A percentile compares a stretch with the other conserved stretches of the same genome.
Evolutionary conservation across 192 early-diverging fungal species (phyloP).

Genomic region (Rhizophagus prolifer): DNA sequence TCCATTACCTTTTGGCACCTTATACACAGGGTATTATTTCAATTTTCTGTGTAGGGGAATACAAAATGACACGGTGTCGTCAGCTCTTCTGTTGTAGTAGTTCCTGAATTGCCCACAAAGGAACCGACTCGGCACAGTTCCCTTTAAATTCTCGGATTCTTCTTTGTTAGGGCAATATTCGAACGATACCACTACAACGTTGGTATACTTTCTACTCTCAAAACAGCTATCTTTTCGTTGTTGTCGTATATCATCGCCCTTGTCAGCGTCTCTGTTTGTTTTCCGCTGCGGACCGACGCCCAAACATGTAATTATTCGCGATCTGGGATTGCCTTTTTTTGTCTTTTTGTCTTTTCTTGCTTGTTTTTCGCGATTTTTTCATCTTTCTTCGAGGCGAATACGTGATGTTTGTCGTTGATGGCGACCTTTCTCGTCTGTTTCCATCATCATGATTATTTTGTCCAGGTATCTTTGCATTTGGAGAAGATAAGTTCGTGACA

Average conservation of each 20-base stretch:
- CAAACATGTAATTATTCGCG: too few species aligned
- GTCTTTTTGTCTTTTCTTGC: background rate
- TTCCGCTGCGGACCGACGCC: background rate
- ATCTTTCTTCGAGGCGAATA: constrained; percentile 3
- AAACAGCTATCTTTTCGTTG: background rate
- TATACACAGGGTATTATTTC: background rate
- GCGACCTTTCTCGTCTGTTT: too few species aligned
- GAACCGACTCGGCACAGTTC: constrained; percentile 13
- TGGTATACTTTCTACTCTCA: constrained; percentile 12
- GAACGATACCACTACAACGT: constrained; percentile 3
- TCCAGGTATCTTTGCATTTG: too few species aligned
- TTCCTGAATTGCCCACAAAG: background rate
- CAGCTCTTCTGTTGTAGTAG: background rate
- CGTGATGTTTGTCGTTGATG: background rate
- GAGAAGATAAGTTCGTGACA: too few species aligned
- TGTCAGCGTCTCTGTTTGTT: too few species aligned
- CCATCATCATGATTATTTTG: too few species aligned
- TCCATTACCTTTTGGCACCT: background rate
- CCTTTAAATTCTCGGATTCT: background rate
- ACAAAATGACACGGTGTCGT: constrained; percentile 15
- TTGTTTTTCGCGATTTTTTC: background rate
- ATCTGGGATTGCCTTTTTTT: background rate
- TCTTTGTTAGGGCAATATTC: background rate
- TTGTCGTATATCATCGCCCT: constrained; percentile 4
- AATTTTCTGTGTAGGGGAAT: background rate